Evolutionary conservation across 495 filamentous ascomycete genomes (phyloP), one percentile per base, ranked within the genome.

Genomic region (Podospora didyma): DNA sequence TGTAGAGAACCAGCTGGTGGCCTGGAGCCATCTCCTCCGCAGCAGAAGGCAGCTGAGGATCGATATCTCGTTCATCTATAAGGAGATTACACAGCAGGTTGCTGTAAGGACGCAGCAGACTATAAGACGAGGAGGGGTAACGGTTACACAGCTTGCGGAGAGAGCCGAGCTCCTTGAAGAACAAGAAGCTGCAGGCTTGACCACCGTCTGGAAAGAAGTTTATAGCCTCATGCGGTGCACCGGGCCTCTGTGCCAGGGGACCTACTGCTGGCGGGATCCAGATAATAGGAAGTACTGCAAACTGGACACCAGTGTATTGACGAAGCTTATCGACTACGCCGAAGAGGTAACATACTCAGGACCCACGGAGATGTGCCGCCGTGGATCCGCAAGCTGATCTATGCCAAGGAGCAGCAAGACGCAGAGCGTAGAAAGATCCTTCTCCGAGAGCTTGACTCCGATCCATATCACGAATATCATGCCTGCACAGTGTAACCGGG

Each of bases 241-340:
- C 46, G 61, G 64, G 7, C 31, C 61, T 7, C 52, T 59, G 34
- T 71, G 60, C 31, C 61, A 69, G 10, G 59, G 62, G 4, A 57
- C 62, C 9, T 61, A 72, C 50, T 74, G 61, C 51, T 72, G 65
- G 68, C 54, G 61, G n/a, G 69, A 73, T 50, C 64, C 62, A 19
- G 37, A 56, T 14, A 61, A 62, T 17, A 70, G 68, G 52, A 70
- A 69, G 49, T 66, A 69, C 54, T 70, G 71, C 53, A 64, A 42
- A 56, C 54, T 75, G 7, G 50, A 51, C 20, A 69, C 61, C 19
- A 70, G 51, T 53, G 60, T 51, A 6, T 53, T 70, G 16, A 67
- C n/a, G 28, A 56, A 53, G 9, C 56, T 73, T 10, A 53, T 71
- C 28, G 42, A 60, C n/a, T 66, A 58, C 28, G 64, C 62, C 1